Percentiles rank a stretch among this genome's conserved stretches.
These are phyloP conservation scores for Pythium brachiatum DNA, from an alignment of 352 stramenopile genomes.

Conservation along the genomic window DNA sequence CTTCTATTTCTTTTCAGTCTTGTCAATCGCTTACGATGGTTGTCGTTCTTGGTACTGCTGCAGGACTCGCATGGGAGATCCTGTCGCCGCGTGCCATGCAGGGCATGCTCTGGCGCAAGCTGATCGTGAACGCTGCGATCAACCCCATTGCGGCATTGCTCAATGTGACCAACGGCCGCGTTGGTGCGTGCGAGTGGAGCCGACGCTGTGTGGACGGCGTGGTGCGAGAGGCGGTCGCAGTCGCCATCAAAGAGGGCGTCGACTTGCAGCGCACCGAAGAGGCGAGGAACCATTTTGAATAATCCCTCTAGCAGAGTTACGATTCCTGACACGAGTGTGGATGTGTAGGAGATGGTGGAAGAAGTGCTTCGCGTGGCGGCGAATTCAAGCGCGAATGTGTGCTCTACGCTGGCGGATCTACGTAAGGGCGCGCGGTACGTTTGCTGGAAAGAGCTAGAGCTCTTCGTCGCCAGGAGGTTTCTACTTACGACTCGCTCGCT, in stretches of 20 bases:
- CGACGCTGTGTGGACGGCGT: slow-evolving; percentile 43
- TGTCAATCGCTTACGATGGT: no score
- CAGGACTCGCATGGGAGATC: slow-evolving; percentile 45
- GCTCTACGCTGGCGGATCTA: slow-evolving; percentile 75
- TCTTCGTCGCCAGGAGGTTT: no score
- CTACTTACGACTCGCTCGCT: no score
- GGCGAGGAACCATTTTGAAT: slow-evolving; percentile 8
- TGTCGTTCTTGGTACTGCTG: background rate
- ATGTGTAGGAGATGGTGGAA: slow-evolving; percentile 45
- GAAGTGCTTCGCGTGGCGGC: slow-evolving; percentile 50
- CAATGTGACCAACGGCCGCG: slow-evolving; percentile 48
- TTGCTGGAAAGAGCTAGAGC: no score
- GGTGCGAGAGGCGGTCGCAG: slow-evolving; percentile 50
- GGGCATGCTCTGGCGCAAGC: slow-evolving; percentile 68
- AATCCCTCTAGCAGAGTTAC: background rate
- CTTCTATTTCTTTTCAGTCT: background rate
- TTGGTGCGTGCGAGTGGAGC: slow-evolving; percentile 45
- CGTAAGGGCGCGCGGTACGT: slow-evolving; percentile 48
- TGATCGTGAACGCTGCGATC: slow-evolving; percentile 81
- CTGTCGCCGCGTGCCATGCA: slow-evolving; percentile 48
- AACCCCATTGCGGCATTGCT: slow-evolving; percentile 70
- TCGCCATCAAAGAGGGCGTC: slow-evolving; percentile 49
- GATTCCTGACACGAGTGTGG: background rate
- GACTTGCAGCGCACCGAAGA: slow-evolving; percentile 37
- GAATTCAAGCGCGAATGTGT: slow-evolving; percentile 60